phyloP scores from a whole-genome alignment of 2,329 filamentous ascomycete genomes.

The Diaporthe citri region DNA sequence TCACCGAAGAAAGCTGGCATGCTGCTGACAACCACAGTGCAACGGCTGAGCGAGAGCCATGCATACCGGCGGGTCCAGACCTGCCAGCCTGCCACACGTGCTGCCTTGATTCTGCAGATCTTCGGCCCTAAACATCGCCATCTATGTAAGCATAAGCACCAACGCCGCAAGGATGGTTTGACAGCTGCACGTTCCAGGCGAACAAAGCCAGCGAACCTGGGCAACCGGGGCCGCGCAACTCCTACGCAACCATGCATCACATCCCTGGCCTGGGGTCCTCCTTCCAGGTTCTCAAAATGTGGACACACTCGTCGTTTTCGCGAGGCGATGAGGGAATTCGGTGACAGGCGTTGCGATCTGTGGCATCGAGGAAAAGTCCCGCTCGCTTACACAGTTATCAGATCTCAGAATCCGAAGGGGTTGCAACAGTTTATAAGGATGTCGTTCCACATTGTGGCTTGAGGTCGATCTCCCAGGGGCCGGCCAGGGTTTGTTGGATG shows the following conservation, averaged over 20 bases:
- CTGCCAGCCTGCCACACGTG: slow-evolving; percentile 3
- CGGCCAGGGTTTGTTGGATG: neutral
- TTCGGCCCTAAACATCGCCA: slow-evolving; percentile 12
- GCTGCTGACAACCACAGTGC: neutral
- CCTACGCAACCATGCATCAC: slow-evolving; percentile 24
- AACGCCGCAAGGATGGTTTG: slow-evolving; percentile 9
- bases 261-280: neutral
- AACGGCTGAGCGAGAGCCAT: slow-evolving; percentile 22
- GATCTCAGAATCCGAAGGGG: slow-evolving; percentile 26
- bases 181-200: slow-evolving; percentile 14
- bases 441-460: slow-evolving; percentile 16
- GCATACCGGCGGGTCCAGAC: neutral
- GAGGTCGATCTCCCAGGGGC: slow-evolving; percentile 14
- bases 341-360: slow-evolving; percentile 3
- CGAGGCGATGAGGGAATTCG: slow-evolving; percentile 9
- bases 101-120: slow-evolving; percentile 20
- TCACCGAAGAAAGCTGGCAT: neutral
- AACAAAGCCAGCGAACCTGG: neutral
- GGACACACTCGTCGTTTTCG: neutral
- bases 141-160: slow-evolving; percentile 26
- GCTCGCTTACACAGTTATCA: slow-evolving; percentile 25
- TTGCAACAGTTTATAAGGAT: slow-evolving; percentile 11
- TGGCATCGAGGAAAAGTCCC: neutral
- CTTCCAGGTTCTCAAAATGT: neutral
- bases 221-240: neutral